phyloP scores from a whole-genome alignment of 2,329 filamentous ascomycete species.

The Tolypocladium nubicola region DNA sequence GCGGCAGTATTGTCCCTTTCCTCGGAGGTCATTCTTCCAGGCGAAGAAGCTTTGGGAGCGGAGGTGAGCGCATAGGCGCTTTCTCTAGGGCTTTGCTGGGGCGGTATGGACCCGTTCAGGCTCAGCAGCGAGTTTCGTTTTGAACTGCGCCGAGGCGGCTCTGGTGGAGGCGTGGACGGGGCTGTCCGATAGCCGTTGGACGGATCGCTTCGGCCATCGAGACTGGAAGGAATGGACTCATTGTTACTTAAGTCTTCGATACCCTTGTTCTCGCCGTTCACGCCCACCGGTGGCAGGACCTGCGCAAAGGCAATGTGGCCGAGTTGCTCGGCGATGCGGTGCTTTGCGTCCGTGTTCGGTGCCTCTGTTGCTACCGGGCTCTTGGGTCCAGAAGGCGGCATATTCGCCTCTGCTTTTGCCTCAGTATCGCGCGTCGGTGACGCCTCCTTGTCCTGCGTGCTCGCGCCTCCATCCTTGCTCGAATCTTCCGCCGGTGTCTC shows the following conservation, averaged over 20 bases:
- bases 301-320: constrained; percentile 1
- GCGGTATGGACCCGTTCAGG: constrained; percentile 2
- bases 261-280: neutral
- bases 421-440: neutral
- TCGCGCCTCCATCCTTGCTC: neutral
- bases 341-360: neutral
- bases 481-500: constrained; percentile 1
- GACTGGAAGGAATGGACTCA: constrained; percentile 4
- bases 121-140: constrained; percentile 12
- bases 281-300: neutral
- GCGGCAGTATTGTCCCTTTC: too few species aligned
- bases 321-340: neutral
- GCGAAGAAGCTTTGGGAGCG: neutral
- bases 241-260: constrained; percentile 4
- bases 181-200: constrained; percentile 7
- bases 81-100: neutral
- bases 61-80: neutral
- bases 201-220: neutral
- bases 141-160: constrained; percentile 17
- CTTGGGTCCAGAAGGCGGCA: neutral
- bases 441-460: neutral
- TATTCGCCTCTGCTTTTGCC: too few species aligned
- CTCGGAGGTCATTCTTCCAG: neutral
- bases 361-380: neutral
- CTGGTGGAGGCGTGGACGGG: constrained; percentile 12